Percentiles rank a stretch among this genome's conserved stretches.
Conservation (phyloP, 148 eudicot species). For the Vaccinium macrocarpon region DNA sequence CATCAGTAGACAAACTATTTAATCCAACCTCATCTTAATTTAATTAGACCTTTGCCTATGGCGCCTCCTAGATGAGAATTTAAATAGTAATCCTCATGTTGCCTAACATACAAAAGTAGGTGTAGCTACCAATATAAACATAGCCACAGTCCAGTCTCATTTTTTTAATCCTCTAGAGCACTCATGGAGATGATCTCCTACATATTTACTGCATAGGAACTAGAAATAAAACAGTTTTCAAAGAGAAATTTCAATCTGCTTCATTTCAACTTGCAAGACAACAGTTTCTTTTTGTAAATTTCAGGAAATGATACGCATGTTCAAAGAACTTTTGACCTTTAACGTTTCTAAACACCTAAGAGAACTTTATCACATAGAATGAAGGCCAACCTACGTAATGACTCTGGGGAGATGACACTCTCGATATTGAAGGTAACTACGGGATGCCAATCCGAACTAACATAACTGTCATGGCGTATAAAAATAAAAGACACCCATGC, state of each 20-base stretch:
- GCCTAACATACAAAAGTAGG: neutral
- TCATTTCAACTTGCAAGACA: neutral
- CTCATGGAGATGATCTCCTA: constrained; percentile 2
- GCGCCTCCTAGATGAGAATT: neutral
- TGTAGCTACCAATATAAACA: neutral
- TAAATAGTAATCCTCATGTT: neutral
- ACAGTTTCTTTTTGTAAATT: neutral
- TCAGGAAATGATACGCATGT: neutral
- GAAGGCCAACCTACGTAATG: neutral
- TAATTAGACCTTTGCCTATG: no score
- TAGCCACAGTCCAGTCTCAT: neutral
- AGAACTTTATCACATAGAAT: neutral
- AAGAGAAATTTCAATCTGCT: neutral
- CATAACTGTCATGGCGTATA: neutral
- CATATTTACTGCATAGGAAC: neutral
- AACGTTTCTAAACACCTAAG: neutral
- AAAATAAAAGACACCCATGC: neutral
- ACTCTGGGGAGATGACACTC: neutral
- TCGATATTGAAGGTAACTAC: neutral
- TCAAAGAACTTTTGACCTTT: neutral
- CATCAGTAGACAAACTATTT: no score
- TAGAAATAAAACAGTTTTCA: neutral
- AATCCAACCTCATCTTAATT: no score
- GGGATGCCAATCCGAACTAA: neutral
- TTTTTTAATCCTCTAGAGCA: neutral